Conservation (phyloP, 2,329 filamentous ascomycete species). For the Beauveria asiatica region DNA sequence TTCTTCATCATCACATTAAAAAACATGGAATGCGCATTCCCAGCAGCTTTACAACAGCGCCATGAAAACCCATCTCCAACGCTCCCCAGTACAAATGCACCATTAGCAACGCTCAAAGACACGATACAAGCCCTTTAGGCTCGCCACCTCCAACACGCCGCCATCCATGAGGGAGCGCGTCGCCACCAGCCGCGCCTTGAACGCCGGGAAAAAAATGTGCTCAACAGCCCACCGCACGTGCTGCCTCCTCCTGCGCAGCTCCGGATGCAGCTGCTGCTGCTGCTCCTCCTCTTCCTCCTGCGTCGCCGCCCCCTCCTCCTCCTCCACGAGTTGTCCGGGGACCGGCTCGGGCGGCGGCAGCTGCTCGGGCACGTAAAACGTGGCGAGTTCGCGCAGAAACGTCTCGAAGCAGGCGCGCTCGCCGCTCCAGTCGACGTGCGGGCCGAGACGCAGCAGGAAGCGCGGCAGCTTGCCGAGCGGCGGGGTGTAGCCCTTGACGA, state of each 20-base stretch:
- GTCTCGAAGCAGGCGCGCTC: constrained; percentile 81
- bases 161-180: constrained; percentile 69
- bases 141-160: constrained; percentile 74
- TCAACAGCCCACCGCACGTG: constrained; percentile 73
- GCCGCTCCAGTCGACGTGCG: constrained; percentile 75
- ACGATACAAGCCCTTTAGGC: constrained; percentile 83
- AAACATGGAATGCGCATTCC: neutral
- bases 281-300: constrained; percentile 20
- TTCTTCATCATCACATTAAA: neutral
- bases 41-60: neutral
- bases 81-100: neutral
- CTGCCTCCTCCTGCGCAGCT: constrained; percentile 49
- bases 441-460: constrained; percentile 82
- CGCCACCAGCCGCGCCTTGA: constrained; percentile 73
- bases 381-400: constrained; percentile 78
- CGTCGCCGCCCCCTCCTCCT: constrained; percentile 15
- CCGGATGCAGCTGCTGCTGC: constrained; percentile 30
- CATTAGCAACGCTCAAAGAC: constrained; percentile 87
- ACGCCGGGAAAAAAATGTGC: constrained; percentile 81
- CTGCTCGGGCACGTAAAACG: constrained; percentile 84
- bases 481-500: constrained; percentile 84
- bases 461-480: constrained; percentile 77
- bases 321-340: constrained; percentile 24
- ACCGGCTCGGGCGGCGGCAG: constrained; percentile 55
- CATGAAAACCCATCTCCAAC: neutral